These are phyloP conservation scores for Amylocarpus encephaloides DNA, from an alignment of 2,329 filamentous ascomycete genomes.

Conservation along the genomic window DNA sequence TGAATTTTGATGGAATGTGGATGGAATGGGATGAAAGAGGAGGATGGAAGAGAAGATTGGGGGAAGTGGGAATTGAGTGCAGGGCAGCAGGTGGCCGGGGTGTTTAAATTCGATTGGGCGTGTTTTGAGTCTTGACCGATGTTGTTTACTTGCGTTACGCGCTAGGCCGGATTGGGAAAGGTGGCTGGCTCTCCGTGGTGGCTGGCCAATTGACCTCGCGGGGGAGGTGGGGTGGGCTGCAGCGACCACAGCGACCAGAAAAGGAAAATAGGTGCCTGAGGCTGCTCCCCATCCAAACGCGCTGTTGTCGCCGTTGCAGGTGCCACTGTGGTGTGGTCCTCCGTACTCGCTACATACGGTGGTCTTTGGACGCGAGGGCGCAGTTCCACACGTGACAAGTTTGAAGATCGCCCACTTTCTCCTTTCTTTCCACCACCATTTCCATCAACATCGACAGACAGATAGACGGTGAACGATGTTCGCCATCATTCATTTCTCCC, in stretches of 20 bases:
- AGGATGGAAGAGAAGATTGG: conserved; percentile 1
- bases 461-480: background rate
- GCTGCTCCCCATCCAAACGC: too few species aligned
- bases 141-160: background rate
- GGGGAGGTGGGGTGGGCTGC: background rate
- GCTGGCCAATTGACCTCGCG: too few species aligned
- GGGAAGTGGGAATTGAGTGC: background rate
- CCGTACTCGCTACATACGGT: too few species aligned
- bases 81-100: conserved; percentile 3
- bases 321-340: too few species aligned
- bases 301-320: too few species aligned
- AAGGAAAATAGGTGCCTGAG: too few species aligned
- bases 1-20: conserved; percentile 6
- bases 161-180: background rate
- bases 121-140: conserved; percentile 4
- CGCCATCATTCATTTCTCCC: background rate
- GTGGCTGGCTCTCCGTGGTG: too few species aligned
- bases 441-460: background rate
- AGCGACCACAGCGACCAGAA: background rate
- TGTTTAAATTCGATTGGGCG: background rate
- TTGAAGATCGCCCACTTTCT: background rate
- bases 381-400: background rate
- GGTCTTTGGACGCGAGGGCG: too few species aligned
- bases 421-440: background rate
- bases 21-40: background rate